Base-by-base conservation (phyloP, 768 basidiomycete species). In the Leccinellum luteum region DNA sequence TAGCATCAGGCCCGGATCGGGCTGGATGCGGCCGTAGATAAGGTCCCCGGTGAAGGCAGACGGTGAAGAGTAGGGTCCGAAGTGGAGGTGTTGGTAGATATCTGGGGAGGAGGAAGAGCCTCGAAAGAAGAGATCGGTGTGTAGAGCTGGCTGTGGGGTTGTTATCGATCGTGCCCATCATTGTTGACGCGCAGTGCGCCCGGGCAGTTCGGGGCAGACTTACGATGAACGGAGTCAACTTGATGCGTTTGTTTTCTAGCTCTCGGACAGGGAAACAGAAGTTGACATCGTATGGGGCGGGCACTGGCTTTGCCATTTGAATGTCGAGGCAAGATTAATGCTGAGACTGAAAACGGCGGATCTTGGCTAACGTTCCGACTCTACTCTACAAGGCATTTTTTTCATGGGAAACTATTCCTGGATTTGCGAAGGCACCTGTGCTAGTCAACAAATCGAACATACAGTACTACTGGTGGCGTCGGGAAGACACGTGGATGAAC, bases 161-260 rank as follows among this genome's bases (percentile, higher is more conserved):
- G 4, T n/a, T 13, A 31, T 3, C 9, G 13, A 17, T 34, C 19
- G 25, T 34, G 50, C 17, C 17, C 17, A 10, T 17, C 28, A 6
- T 12, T 13, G 23, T 25, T 43, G 19, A 4, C 5, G 34, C 34
- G n/a, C n/a, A n/a, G n/a, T 25, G 4, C 25, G 4, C 4, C 34
- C 3, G 34, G 15, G 17, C 3, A 17, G 2, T 31, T n/a, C 43
- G 43, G 6, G 25, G n/a, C 27, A 47, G 43, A 66, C 77, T 63
- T 58, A 81, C 81, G 41, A 79, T 67, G 67, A 85, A 85, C 1
- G 82, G 82, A 0, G 73, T 74, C n/a, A 86, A 69, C 55, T 72
- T 76, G n/a, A 85, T 65, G 19, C 78, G 71, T 13, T 78, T 75
- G 58, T 71, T 83, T 60, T 83, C 76, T 14, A 85, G 68, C 21